phyloP scores from a whole-genome alignment of 1,139 yeast genomes.

The Saccharomycopsis hybrid region DNA sequence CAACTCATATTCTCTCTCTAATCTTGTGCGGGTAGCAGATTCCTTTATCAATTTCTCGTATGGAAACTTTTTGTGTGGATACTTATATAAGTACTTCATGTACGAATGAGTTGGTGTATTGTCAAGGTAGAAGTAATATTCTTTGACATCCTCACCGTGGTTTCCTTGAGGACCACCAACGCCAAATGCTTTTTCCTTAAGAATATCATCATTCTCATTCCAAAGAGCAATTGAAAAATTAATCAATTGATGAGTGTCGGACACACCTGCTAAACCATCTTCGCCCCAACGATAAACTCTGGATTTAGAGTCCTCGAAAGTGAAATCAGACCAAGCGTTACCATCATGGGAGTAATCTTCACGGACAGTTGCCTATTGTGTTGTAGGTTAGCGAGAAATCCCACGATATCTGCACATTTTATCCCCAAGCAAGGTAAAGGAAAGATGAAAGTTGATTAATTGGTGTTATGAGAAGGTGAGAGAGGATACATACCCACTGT shows the following conservation, averaged over 20 bases:
- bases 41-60: slow-evolving; percentile 69
- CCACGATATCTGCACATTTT: too few relatives aligned
- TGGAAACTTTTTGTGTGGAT: slow-evolving; percentile 82
- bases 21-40: slow-evolving; percentile 58
- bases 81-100: slow-evolving; percentile 88
- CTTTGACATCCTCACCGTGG: slow-evolving; percentile 95
- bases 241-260: slow-evolving; percentile 76
- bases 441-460: too few relatives aligned
- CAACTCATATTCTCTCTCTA: slow-evolving; percentile 65
- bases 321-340: slow-evolving; percentile 89
- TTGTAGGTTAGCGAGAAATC: background rate
- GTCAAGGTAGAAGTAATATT: slow-evolving; percentile 78
- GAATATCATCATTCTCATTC: slow-evolving; percentile 83
- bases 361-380: slow-evolving; percentile 76
- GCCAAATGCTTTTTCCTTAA: slow-evolving; percentile 86
- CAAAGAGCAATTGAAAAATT: slow-evolving; percentile 80
- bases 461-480: background rate
- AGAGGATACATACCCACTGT: slow-evolving; percentile 54
- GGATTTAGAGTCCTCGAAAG: slow-evolving; percentile 80
- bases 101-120: slow-evolving; percentile 92
- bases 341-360: slow-evolving; percentile 88
- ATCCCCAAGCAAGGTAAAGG: too few relatives aligned
- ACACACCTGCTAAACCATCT: slow-evolving; percentile 90
- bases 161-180: slow-evolving; percentile 91
- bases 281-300: slow-evolving; percentile 95